A percentile compares a stretch with the other conserved stretches of the same genome.
Evolutionary conservation across 805 yeast species (phyloP).

Genomic region (Yamadazyma nakazawae): DNA sequence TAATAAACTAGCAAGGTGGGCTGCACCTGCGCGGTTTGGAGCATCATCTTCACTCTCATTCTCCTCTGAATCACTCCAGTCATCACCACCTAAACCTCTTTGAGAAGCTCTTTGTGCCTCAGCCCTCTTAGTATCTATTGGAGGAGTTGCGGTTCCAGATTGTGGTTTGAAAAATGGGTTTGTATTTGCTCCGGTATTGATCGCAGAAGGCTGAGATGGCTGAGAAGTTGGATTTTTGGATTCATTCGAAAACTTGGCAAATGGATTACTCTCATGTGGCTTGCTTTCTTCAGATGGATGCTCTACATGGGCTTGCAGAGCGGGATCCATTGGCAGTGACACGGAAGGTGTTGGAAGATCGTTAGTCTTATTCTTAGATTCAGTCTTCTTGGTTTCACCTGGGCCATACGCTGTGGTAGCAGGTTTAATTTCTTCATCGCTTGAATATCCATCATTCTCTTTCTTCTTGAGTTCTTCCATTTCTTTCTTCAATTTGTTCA

Average conservation of each 20-base stretch:
- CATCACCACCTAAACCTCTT: slow-evolving; percentile 49
- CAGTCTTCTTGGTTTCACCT: slow-evolving; percentile 3
- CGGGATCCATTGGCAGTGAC: slow-evolving; percentile 1
- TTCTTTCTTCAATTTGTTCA: slow-evolving; percentile 56
- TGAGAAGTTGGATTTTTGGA: slow-evolving; percentile 7
- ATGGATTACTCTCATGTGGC: slow-evolving; percentile 46
- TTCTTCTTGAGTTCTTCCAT: slow-evolving; percentile 50
- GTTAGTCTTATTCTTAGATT: neutral
- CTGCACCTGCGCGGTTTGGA: slow-evolving; percentile 51
- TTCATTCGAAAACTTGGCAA: slow-evolving; percentile 35
- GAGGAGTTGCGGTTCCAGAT: slow-evolving; percentile 14
- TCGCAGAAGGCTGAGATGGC: neutral
- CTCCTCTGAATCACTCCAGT: slow-evolving; percentile 45
- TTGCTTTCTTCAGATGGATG: slow-evolving; percentile 6
- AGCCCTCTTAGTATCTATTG: slow-evolving; percentile 54
- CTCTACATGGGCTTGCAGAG: neutral
- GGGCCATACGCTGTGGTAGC: slow-evolving; percentile 21
- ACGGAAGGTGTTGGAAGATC: neutral
- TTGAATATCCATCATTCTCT: slow-evolving; percentile 23
- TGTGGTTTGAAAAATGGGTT: slow-evolving; percentile 61
- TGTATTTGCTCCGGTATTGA: slow-evolving; percentile 9
- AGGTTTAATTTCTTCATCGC: slow-evolving; percentile 12
- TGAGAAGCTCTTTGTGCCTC: slow-evolving; percentile 73
- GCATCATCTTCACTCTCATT: slow-evolving; percentile 45
- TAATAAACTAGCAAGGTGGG: slow-evolving; percentile 51